These are phyloP conservation scores for Spathaspora boniae DNA, from an alignment of 805 yeast genomes.

Conservation along the genomic window DNA sequence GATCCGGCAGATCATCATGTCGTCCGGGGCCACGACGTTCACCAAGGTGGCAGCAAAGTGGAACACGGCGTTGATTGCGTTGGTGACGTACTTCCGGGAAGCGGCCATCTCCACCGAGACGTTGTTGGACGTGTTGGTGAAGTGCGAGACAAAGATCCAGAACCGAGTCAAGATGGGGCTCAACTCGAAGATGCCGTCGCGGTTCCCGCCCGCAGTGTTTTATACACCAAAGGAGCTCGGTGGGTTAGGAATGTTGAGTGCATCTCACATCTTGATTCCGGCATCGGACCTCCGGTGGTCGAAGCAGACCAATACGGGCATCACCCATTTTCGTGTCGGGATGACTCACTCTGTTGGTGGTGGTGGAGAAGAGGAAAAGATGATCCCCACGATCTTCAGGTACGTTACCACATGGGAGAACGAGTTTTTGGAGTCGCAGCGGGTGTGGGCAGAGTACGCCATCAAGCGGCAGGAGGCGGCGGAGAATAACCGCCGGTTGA, in stretches of 20 bases:
- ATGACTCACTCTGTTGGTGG: no score
- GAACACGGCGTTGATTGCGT: constrained; percentile 86
- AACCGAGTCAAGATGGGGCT: constrained; percentile 91
- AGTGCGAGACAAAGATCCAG: constrained; percentile 89
- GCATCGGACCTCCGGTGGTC: constrained; percentile 91
- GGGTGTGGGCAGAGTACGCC: constrained; percentile 98
- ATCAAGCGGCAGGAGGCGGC: constrained; percentile 82
- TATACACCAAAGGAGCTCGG: constrained; percentile 97
- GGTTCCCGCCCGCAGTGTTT: constrained; percentile 98
- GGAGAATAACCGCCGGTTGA: constrained; percentile 78
- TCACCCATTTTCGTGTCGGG: constrained; percentile 91
- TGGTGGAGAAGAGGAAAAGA: constrained; percentile 70
- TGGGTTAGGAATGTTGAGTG: constrained; percentile 96
- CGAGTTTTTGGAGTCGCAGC: constrained; percentile 87
- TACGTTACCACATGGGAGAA: constrained; percentile 96
- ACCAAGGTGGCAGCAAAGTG: constrained; percentile 92
- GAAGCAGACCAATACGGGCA: constrained; percentile 89
- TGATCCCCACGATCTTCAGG: constrained; percentile 90
- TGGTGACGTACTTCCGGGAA: constrained; percentile 89
- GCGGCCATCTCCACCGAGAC: constrained; percentile 83
- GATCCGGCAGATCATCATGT: constrained; percentile 86
- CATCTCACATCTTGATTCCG: constrained; percentile 93
- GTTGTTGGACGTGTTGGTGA: constrained; percentile 77
- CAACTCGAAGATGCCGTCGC: constrained; percentile 96
- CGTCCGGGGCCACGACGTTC: constrained; percentile 93